phyloP scores from a whole-genome alignment of 73 alveolate genomes.

The Blepharisma stoltei region DNA sequence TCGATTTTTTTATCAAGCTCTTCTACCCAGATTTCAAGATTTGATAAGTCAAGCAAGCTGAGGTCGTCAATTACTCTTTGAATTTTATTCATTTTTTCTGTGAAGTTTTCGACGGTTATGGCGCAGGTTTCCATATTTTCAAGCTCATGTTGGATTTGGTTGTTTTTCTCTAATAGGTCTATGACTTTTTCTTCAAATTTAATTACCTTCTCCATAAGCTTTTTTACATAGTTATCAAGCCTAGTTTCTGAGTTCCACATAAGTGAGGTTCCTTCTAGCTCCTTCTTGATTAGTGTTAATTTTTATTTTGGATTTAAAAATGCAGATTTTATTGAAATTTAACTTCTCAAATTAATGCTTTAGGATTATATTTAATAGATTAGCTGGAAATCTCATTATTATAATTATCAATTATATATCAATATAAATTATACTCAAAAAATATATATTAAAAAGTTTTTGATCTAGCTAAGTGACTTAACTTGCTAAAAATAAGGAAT shows the following conservation, averaged over 20 bases:
- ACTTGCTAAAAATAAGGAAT: no score
- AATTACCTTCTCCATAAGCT: conserved; percentile 62
- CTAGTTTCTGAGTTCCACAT: conserved; percentile 74
- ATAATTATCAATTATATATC: no score
- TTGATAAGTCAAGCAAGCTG: conserved; percentile 78
- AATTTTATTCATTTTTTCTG: conserved; percentile 24
- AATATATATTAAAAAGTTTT: no score
- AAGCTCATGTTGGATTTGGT: conserved; percentile 50
- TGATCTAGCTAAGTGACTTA: no score
- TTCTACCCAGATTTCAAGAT: conserved; percentile 85
- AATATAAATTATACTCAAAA: no score
- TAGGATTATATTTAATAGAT: no score
- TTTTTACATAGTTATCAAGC: conserved; percentile 59
- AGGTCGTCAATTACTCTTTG: conserved; percentile 47
- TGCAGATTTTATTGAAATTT: no score
- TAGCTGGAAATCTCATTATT: no score
- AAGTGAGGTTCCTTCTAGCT: conserved; percentile 53
- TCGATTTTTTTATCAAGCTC: conserved; percentile 79
- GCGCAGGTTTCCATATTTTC: conserved; percentile 37
- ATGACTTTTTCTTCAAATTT: conserved; percentile 77
- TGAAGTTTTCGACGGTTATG: conserved; percentile 3
- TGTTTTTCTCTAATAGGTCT: conserved; percentile 57
- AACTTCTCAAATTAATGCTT: no score
- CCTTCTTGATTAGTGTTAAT: no score
- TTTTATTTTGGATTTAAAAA: no score